Base-by-base conservation (phyloP, 2,329 filamentous ascomycete genomes). In the Epichloe gansuensis region DNA sequence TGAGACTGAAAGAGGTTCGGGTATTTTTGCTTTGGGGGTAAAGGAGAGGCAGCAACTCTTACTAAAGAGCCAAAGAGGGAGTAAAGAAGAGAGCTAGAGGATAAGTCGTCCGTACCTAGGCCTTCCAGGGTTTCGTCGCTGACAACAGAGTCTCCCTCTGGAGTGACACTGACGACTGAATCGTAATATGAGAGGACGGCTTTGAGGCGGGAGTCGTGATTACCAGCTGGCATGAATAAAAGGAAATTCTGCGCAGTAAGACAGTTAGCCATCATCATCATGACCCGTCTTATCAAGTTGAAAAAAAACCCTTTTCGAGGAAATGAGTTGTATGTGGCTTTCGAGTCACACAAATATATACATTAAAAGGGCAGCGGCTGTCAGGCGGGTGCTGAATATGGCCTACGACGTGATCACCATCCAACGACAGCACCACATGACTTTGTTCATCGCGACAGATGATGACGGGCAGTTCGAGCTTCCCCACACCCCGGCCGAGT, bases 121-220 rank as follows among this genome's bases (percentile, higher is more conserved):
- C 91, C 88, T 77, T 95, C 82, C 65, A 95, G 80, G 66, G 85
- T 86, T 67, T 95, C 89, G 73, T 95, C 91, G 74, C 85, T 88
- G 63, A 97, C 84, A 63, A 88, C 78, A 60, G 93, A 93, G 73
- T 97, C 93, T 68, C 93, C 93, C 76, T 98, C 93, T 56, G 89
- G 77, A 63, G 88, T 95, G 66, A 98, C 77, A 69, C 87, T 90
- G 65, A 94, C 83, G 60, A 91, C 88, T 48, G 89, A 86, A 54
- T 87, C 85, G 70, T 95, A 98, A 71, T 94, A 97, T 50, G 88
- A 91, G 61, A 96, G 75, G 52, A 96, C 86, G 51, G 88, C 83
- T 64, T 84, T 82, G 45, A 98, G 78, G 58, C 86, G 85, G 25
- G 86, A 82, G 53, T 78, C 77, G 59, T 82, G 75, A 57, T 83